Evolutionary conservation across 2,329 filamentous ascomycete genomes (phyloP).

Genomic region (Ceratocystis eucalypticola): DNA sequence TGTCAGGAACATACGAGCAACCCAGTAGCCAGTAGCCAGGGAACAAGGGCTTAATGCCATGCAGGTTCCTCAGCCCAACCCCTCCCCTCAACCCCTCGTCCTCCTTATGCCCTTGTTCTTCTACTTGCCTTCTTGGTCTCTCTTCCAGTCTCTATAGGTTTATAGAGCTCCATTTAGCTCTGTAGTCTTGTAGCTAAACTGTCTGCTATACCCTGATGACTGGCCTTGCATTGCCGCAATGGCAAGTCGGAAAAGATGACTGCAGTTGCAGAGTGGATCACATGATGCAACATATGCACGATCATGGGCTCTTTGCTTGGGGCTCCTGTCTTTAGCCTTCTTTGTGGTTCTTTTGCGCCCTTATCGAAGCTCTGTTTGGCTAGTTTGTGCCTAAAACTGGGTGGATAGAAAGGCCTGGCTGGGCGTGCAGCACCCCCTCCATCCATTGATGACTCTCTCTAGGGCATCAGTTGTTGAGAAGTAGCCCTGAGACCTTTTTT

Average conservation of each 20-base stretch:
- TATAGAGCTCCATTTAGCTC: too few species aligned
- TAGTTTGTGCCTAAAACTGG: conserved; percentile 4
- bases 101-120: background rate
- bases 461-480: background rate
- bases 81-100: background rate
- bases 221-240: background rate
- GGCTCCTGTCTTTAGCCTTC: background rate
- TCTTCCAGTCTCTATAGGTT: too few species aligned
- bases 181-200: too few species aligned
- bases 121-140: too few species aligned
- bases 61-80: background rate
- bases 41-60: background rate
- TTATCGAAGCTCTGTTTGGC: background rate
- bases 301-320: background rate
- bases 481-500: background rate
- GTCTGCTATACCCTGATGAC: too few species aligned
- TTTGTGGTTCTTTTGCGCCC: conserved; percentile 2
- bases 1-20: background rate
- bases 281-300: background rate
- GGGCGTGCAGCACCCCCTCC: background rate
- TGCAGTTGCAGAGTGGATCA: conserved; percentile 1
- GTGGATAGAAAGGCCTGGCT: conserved; percentile 3
- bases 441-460: conserved; percentile 4
- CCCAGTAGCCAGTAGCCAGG: background rate
- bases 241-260: too few species aligned